These are phyloP conservation scores for Decorospora gaudefroyi DNA, from an alignment of 2,329 filamentous ascomycete genomes.

Conservation along the genomic window DNA sequence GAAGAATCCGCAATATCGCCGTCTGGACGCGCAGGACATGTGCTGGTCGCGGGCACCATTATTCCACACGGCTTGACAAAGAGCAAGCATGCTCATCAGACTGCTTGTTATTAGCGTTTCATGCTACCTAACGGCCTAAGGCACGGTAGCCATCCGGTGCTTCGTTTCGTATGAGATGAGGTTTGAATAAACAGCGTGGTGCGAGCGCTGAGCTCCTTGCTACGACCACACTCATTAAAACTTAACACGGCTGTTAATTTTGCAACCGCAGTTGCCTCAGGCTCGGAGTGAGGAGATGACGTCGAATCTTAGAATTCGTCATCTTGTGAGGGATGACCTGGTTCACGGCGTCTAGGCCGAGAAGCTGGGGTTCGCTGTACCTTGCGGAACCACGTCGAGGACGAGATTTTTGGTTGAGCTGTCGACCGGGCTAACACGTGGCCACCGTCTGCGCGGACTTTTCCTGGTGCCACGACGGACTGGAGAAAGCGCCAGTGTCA, in stretches of 20 bases:
- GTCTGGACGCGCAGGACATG: constrained; percentile 12
- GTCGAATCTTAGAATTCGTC: constrained; percentile 15
- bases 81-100: constrained; percentile 7
- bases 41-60: constrained; percentile 1
- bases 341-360: constrained; percentile 6
- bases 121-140: constrained; percentile 15
- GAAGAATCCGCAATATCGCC: constrained; percentile 9
- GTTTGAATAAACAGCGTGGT: constrained; percentile 22
- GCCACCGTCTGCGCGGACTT: constrained; percentile 11
- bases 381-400: constrained; percentile 10
- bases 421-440: constrained; percentile 20
- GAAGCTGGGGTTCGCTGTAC: constrained; percentile 6
- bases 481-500: constrained; percentile 15
- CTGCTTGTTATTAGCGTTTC: constrained; percentile 9
- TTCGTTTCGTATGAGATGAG: constrained; percentile 31
- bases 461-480: constrained; percentile 19
- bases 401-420: constrained; percentile 5
- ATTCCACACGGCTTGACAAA: constrained; percentile 1
- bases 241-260: constrained; percentile 12
- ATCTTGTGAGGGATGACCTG: constrained; percentile 10
- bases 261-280: constrained; percentile 6
- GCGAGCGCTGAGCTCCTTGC: constrained; percentile 19
- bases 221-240: constrained; percentile 20
- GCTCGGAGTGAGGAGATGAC: constrained; percentile 26
- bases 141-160: constrained; percentile 21